phyloP scores from a whole-genome alignment of 306 rosid genomes.

The Fagus sylvatica region DNA sequence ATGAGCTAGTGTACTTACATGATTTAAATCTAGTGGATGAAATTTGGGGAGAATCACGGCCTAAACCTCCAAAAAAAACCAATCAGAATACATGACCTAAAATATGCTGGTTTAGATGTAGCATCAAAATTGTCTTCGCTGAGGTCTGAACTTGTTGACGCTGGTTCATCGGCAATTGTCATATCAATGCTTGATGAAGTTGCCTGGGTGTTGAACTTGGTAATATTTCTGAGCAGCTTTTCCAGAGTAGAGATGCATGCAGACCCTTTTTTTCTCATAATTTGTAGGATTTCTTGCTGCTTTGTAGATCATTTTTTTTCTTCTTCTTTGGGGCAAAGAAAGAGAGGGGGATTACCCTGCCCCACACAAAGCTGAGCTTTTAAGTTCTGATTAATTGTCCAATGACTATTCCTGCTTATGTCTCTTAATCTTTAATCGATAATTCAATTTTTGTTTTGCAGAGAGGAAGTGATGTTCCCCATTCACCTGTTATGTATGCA shows the following conservation, averaged over 20 bases:
- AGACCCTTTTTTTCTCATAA: slow-evolving; percentile 10
- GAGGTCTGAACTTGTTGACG: slow-evolving; percentile 65
- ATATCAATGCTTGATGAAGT: slow-evolving; percentile 93
- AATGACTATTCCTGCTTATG: slow-evolving; percentile 3
- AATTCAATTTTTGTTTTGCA: slow-evolving; percentile 38
- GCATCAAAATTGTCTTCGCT: slow-evolving; percentile 68
- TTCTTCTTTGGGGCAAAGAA: background rate
- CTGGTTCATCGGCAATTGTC: slow-evolving; percentile 82
- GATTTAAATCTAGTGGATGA: slow-evolving; percentile 82
- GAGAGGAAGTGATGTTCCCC: slow-evolving; percentile 97
- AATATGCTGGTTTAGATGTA: slow-evolving; percentile 87
- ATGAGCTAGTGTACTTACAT: slow-evolving; percentile 73
- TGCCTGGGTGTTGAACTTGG: slow-evolving; percentile 97
- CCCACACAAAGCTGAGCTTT: background rate
- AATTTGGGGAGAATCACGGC: slow-evolving; percentile 81
- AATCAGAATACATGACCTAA: slow-evolving; percentile 71
- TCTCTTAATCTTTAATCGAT: slow-evolving; percentile 20
- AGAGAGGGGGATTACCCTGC: background rate
- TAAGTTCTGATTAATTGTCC: background rate
- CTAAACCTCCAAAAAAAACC: slow-evolving; percentile 63
- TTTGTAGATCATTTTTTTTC: background rate
- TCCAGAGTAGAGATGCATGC: slow-evolving; percentile 9
- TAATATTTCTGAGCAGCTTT: slow-evolving; percentile 34
- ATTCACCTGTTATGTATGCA: slow-evolving; percentile 95
- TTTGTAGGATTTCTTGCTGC: slow-evolving; percentile 16